Percentiles rank a stretch among this genome's conserved stretches.
Evolutionary conservation across 257 asterid species (phyloP).

Genomic region (Hygrophila difformis): DNA sequence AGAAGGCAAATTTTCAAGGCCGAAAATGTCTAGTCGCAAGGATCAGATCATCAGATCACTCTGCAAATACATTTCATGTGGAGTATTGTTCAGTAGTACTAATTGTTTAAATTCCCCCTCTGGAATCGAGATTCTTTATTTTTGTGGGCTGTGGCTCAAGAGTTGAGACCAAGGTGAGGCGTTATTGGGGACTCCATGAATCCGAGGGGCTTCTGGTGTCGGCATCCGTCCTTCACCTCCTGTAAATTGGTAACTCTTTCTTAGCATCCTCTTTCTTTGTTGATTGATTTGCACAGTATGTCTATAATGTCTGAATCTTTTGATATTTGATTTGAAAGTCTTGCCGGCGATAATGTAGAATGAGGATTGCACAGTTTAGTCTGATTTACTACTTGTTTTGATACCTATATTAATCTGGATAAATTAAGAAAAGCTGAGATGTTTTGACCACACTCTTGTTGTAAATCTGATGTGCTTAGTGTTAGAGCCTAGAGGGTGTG

Average conservation of each 20-base stretch:
- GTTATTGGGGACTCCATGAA: conserved; percentile 19
- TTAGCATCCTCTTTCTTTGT: conserved; percentile 25
- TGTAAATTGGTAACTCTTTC: conserved; percentile 71
- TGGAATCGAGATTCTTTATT: conserved; percentile 18
- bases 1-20: conserved; percentile 35
- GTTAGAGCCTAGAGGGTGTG: no score
- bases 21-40: conserved; percentile 21
- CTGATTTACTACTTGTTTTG: no score
- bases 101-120: conserved; percentile 9
- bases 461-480: no score
- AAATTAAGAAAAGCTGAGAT: no score
- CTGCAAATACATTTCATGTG: background rate
- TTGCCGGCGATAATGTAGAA: background rate
- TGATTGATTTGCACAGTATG: conserved; percentile 4
- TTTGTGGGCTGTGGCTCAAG: no score
- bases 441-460: no score
- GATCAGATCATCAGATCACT: background rate
- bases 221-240: conserved; percentile 34
- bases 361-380: background rate
- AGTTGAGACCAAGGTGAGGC: conserved; percentile 11
- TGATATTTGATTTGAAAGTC: conserved; percentile 1
- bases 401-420: no score
- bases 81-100: conserved; percentile 7
- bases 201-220: conserved; percentile 20
- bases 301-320: conserved; percentile 8